Conservation (phyloP, 2,329 filamentous ascomycete genomes). For the Colletotrichum somersetense region DNA sequence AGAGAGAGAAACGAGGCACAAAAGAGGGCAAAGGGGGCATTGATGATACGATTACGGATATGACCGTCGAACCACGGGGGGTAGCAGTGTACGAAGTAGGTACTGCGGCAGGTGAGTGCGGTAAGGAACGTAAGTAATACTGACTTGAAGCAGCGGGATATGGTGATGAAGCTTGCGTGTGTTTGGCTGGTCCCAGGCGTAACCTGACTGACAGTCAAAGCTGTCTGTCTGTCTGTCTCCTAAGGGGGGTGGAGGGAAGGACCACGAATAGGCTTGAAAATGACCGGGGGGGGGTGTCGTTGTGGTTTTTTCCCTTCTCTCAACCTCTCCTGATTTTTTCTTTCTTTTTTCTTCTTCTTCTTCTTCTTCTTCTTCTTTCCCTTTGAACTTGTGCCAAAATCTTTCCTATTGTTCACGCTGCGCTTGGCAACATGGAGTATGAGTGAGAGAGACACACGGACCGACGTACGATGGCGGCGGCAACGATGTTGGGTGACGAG, state of each 20-base stretch:
- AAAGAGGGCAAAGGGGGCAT: not conserved
- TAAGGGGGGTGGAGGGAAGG: not conserved
- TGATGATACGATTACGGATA: slow-evolving; percentile 15
- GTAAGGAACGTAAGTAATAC: slow-evolving; percentile 1
- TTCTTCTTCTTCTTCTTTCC: not conserved
- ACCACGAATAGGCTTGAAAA: slow-evolving; percentile 7
- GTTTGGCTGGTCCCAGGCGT: slow-evolving; percentile 12
- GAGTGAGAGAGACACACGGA: slow-evolving; percentile 10
- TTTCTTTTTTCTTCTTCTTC: not conserved
- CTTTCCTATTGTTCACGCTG: slow-evolving; percentile 15
- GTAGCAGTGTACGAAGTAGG: not conserved
- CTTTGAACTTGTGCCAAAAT: not conserved
- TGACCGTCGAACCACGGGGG: slow-evolving; percentile 16
- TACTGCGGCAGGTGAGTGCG: not conserved
- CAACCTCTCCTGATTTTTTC: too few relatives aligned
- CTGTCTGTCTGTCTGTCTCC: not conserved
- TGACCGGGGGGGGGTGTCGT: not conserved
- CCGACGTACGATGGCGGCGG: slow-evolving; percentile 5
- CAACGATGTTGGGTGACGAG: not conserved
- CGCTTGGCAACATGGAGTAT: slow-evolving; percentile 19
- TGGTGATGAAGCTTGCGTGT: not conserved
- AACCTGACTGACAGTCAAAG: slow-evolving; percentile 23
- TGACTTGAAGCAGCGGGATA: slow-evolving; percentile 12
- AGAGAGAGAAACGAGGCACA: not conserved
- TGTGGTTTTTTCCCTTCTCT: too few relatives aligned